Evolutionary conservation across 2,329 filamentous ascomycete species (phyloP), one percentile per base, ranked within the genome.

Genomic region (Stagonosporopsis rhizophila): DNA sequence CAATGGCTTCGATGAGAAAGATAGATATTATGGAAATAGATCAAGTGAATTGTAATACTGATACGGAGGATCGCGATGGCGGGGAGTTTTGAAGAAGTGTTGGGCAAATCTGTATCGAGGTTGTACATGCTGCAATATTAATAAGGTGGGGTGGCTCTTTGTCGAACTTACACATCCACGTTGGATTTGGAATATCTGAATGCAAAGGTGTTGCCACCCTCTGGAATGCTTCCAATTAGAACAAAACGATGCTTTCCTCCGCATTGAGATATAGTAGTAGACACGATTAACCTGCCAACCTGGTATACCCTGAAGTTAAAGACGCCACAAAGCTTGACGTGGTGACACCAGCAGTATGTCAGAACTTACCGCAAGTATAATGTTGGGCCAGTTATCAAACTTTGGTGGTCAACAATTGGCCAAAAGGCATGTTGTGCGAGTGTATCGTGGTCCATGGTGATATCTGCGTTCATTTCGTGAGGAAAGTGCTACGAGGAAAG

Each of bases 301-400:
- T 51, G 40, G 46, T 47, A 58, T 34, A 62, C 62, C 49, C 53
- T 60, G 15, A 19, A 38, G 37, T 48, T 41, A 58, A 69, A 62
- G 66, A 65, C 69, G 70, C 72, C 67, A 73, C 70, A 73, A 72
- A 73, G 70, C 70, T 74, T 73, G 62, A 68, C 50, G 45, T 46
- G 46, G 64, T 52, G 56, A 67, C 69, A 44, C 34, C 59, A 65
- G 58, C 52, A 66, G 58, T 65, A 64, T 65, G 50, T 66, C 34
- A 65, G 53, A 61, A 52, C 55, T 41, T 60, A 60, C 50, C 42
- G 45, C 17, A 22, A 46, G 34, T 20, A 23, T 23, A 45, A 47
- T 27, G 14, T 27, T 32, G 40, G 22, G 30, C 25, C 32, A 8
- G 5, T 25, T 22, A 50, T 34, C 22, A 56, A 11, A 28, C 15